Evolutionary conservation across 768 basidiomycete species (phyloP), one percentile per base, ranked within the genome.

Genomic region (Crassisporium funariophilum): DNA sequence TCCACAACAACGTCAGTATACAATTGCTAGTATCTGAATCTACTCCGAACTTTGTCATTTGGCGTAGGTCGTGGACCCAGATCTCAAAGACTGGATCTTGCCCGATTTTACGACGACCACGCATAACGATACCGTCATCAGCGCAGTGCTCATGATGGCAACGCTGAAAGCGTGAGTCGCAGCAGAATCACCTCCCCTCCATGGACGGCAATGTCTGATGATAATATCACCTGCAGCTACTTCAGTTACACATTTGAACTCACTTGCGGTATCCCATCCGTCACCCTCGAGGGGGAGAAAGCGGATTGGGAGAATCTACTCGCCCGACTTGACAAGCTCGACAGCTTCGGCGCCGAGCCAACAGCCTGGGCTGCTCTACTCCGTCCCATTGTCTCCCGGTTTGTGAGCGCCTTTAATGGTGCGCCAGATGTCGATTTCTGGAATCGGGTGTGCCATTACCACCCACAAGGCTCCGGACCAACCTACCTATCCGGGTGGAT

Each of bases 301-400:
- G 36, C 35, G 19, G 60, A 64, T 52, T 61, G 58, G 60, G 49
- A 52, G 33, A 55, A 54, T 9, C 38, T 64, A 6, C 45, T 62
- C 8, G 15, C 31, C 2, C 55, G 58, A 0, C 33, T 61, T n/a
- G 57, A 57, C 15, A 62, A 58, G n/a, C 57, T 77, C 35, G 59
- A 61, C 24, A 54, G 59, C 9, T 74, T 70, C 39, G 75, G 69
- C 15, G 57, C 54, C 7, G 64, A 67, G 20, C 52, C 58, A 1
- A 41, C 35, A 2, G 63, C 64, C 4, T 77, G 74, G 74, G 60
- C 64, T 15, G 57, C 63, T 22, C 64, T 78, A 20, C 65, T 78
- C 5, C 62, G 62, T 8, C 73, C 73, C 0, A 56, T 78, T 17
- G 52, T 78, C 35, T 27, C 52, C 23, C 62, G 67, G 12, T 73